Percentiles rank a stretch among this genome's conserved stretches.
Conservation (phyloP, 2,329 filamentous ascomycete species). For the Diaporthe sp. region DNA sequence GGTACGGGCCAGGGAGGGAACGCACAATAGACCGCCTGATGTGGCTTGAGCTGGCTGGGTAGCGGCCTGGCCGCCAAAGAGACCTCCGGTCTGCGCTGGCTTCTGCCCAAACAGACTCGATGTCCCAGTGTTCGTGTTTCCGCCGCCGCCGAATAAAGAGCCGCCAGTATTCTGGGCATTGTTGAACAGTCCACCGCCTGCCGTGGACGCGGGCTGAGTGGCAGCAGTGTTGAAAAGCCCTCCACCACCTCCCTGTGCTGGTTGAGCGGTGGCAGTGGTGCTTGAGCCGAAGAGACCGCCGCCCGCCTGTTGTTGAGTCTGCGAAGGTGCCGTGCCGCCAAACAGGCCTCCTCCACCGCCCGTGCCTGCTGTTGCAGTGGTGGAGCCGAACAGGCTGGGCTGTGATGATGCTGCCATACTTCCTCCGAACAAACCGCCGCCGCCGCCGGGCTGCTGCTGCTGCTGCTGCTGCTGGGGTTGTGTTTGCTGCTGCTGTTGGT, state of each 20-base stretch:
- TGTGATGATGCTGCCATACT: slow-evolving; percentile 44
- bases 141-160: slow-evolving; percentile 41
- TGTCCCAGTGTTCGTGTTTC: slow-evolving; percentile 50
- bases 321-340: slow-evolving; percentile 34
- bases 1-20: background rate
- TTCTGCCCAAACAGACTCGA: slow-evolving; percentile 54
- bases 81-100: slow-evolving; percentile 36
- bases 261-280: slow-evolving; percentile 43
- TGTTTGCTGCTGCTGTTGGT: slow-evolving; percentile 46
- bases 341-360: slow-evolving; percentile 40
- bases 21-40: slow-evolving; percentile 48
- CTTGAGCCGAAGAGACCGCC: slow-evolving; percentile 52
- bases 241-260: slow-evolving; percentile 43
- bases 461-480: slow-evolving; percentile 48
- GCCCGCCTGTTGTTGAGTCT: slow-evolving; percentile 45
- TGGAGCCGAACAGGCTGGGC: slow-evolving; percentile 43
- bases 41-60: slow-evolving; percentile 39
- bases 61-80: slow-evolving; percentile 43
- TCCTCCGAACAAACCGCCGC: slow-evolving; percentile 50
- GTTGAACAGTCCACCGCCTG: slow-evolving; percentile 55
- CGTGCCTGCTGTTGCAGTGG: slow-evolving; percentile 42
- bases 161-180: slow-evolving; percentile 42
- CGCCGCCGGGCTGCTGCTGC: slow-evolving; percentile 18
- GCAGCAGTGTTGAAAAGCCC: slow-evolving; percentile 42
- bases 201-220: slow-evolving; percentile 43